Conservation (phyloP, 2,329 filamentous ascomycete genomes). For the Ceratocystis diversiconidia region DNA sequence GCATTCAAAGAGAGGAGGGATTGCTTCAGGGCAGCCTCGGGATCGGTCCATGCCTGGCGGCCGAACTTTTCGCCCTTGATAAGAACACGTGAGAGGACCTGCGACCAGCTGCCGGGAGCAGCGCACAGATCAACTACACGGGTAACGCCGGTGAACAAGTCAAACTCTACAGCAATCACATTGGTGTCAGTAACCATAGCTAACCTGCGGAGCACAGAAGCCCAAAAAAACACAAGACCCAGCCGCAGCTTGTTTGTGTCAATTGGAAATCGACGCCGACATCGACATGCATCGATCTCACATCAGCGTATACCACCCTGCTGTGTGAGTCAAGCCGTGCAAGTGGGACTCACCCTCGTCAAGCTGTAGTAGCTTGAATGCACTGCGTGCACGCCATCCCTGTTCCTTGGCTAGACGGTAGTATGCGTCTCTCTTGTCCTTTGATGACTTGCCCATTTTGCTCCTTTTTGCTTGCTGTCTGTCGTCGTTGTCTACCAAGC, state of each 20-base stretch:
- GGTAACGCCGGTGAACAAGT: slow-evolving; percentile 79
- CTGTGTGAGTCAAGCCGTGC: slow-evolving; percentile 12
- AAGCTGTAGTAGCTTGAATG: slow-evolving; percentile 92
- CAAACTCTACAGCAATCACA: slow-evolving; percentile 52
- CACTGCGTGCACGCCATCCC: slow-evolving; percentile 90
- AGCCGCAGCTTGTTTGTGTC: too few relatives aligned
- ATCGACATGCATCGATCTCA: background rate
- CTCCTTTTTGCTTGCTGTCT: background rate
- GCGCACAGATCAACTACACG: slow-evolving; percentile 93
- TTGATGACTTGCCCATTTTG: slow-evolving; percentile 86
- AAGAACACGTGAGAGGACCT: slow-evolving; percentile 82
- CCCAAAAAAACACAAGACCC: too few relatives aligned
- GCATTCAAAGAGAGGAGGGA: slow-evolving; percentile 13
- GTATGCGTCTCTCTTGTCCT: slow-evolving; percentile 96
- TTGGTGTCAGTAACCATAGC: background rate
- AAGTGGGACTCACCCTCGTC: slow-evolving; percentile 48
- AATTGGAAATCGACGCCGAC: too few relatives aligned
- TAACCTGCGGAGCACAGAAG: background rate
- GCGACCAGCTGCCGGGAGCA: slow-evolving; percentile 91
- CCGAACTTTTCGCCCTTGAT: slow-evolving; percentile 91
- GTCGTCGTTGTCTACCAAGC: background rate
- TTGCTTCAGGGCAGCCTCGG: slow-evolving; percentile 45
- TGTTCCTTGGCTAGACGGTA: slow-evolving; percentile 97
- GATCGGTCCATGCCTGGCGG: slow-evolving; percentile 72
- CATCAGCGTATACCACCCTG: background rate